Evolutionary conservation across 768 basidiomycete genomes (phyloP), one percentile per base, ranked within the genome.

Genomic region (Trametes maxima): DNA sequence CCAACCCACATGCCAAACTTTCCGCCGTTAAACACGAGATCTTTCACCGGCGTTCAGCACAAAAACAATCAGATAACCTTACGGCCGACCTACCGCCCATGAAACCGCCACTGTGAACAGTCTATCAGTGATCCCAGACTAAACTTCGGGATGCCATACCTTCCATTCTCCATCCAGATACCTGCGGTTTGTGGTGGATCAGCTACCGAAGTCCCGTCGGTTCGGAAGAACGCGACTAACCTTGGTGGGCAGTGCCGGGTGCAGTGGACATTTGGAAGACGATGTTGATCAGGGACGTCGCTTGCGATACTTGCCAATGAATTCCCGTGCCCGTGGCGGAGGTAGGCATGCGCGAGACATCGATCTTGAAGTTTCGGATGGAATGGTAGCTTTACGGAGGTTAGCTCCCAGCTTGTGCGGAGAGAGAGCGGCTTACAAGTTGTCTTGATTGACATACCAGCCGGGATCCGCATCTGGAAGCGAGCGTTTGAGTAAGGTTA

Each of bases 271-370:
- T 87, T 60, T 88, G 74, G 62, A 92, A 80, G 22, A 83, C 80
- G 60, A 93, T 84, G 70, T 92, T 91, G 62, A 87, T 79, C 43
- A 92, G 71, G 0, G 87, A 89, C 0, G 90, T 92, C 11, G 86
- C 81, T 71, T 92, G 90, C 0, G 90, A 83, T 17, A 92, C 87
- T 74, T 92, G 90, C 90, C 90, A 92, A 67, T 92, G 90, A 35
- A 92, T 75, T 33, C 88, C 90, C 13, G 86, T 89, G 37, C 83
- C 89, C 62, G 57, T 40, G 2, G 65, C 58, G 69, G 25, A 75
- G 1, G 85, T 72, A 36, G 85, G 81, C 57, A 87, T 80, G 73
- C 77, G 77, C 57, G 78, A 73, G 40, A 86, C 75, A 68, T 92
- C 90, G 64, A 92, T 88, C 46, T 89, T 75, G 56, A 92, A 81